phyloP scores from a whole-genome alignment of 768 basidiomycete species.

The Termitomyces titanicus region DNA sequence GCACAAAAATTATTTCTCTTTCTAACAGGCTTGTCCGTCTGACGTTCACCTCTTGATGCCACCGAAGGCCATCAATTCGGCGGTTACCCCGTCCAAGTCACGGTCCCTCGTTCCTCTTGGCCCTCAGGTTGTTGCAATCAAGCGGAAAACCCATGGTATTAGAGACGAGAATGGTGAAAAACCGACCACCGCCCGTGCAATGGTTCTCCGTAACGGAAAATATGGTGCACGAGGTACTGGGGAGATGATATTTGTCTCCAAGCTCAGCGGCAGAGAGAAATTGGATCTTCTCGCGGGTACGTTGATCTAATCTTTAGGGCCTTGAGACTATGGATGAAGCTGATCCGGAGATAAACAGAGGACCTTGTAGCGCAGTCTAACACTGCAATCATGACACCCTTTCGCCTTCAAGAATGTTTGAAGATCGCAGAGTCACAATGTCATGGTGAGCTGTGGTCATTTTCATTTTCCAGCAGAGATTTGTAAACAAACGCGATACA shows the following conservation, averaged over 20 bases:
- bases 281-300: slow-evolving; percentile 74
- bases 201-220: slow-evolving; percentile 73
- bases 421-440: slow-evolving; percentile 74
- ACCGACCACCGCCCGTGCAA: slow-evolving; percentile 69
- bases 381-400: slow-evolving; percentile 59
- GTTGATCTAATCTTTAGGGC: slow-evolving; percentile 12
- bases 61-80: slow-evolving; percentile 14
- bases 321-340: neutral
- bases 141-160: slow-evolving; percentile 27
- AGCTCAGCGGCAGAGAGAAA: slow-evolving; percentile 74
- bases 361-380: slow-evolving; percentile 58
- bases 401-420: slow-evolving; percentile 58
- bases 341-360: slow-evolving; percentile 38
- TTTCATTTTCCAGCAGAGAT: neutral
- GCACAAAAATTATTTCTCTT: too few species aligned
- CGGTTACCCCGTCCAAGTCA: slow-evolving; percentile 22
- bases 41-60: slow-evolving; percentile 19
- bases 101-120: slow-evolving; percentile 54
- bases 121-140: slow-evolving; percentile 44
- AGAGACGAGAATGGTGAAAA: slow-evolving; percentile 48
- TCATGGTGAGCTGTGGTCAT: slow-evolving; percentile 42
- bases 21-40: too few species aligned
- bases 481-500: slow-evolving; percentile 19
- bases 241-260: slow-evolving; percentile 54
- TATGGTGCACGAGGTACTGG: slow-evolving; percentile 69